Evolutionary conservation across 768 basidiomycete genomes (phyloP).

Genomic region (Lactifluus hygrophoroides): DNA sequence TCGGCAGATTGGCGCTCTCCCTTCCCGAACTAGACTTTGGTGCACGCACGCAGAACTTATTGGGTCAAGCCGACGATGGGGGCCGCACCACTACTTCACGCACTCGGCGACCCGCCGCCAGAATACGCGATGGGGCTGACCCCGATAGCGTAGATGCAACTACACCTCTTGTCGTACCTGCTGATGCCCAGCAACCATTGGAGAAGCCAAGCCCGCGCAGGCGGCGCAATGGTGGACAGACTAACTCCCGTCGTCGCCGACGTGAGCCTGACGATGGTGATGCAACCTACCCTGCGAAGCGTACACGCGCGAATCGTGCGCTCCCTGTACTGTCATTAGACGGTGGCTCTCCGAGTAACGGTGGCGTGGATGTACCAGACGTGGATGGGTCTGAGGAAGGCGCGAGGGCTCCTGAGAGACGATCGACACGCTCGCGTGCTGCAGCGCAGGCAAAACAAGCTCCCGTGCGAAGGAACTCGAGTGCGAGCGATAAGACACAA

Average conservation of each 20-base stretch:
- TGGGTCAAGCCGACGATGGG: slow-evolving; percentile 4
- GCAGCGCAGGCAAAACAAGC: slow-evolving; percentile 15
- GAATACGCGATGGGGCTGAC: slow-evolving; percentile 16
- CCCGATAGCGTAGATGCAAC: slow-evolving; percentile 4
- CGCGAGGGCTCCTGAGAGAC: slow-evolving; percentile 14
- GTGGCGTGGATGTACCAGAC: slow-evolving; percentile 10
- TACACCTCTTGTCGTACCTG: slow-evolving; percentile 6
- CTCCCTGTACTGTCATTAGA: slow-evolving; percentile 8
- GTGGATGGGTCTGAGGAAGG: slow-evolving; percentile 17
- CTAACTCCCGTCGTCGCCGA: slow-evolving; percentile 16
- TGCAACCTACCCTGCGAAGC: slow-evolving; percentile 21
- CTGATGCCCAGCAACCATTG: background rate
- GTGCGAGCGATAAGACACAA: slow-evolving; percentile 20
- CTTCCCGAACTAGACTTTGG: slow-evolving; percentile 19
- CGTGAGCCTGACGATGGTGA: slow-evolving; percentile 21
- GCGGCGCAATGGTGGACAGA: slow-evolving; percentile 16
- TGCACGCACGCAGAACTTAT: background rate
- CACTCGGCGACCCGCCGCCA: slow-evolving; percentile 15
- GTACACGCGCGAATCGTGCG: slow-evolving; percentile 17
- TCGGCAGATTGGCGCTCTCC: slow-evolving; percentile 17
- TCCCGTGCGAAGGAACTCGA: slow-evolving; percentile 17
- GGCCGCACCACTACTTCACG: slow-evolving; percentile 9
- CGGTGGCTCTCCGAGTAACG: slow-evolving; percentile 15
- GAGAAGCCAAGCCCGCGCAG: slow-evolving; percentile 21
- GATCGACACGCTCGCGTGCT: slow-evolving; percentile 20